These are phyloP conservation scores for Arabidopsis lyrata DNA, from an alignment of 441 rosid genomes.

Conservation along the genomic window DNA sequence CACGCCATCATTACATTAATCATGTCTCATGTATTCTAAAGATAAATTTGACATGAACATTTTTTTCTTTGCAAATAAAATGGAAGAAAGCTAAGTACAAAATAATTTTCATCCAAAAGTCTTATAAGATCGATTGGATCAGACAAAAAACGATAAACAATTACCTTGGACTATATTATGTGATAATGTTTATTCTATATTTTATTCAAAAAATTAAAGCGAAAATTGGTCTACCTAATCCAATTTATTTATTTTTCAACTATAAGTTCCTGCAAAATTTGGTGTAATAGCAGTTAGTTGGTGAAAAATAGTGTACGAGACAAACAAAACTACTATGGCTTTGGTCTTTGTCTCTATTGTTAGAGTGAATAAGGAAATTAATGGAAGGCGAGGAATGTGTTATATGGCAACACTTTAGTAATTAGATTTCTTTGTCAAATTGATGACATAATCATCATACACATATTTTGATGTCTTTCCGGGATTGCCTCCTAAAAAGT, in stretches of 20 bases:
- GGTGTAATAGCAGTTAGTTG: neutral
- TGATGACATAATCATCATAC: too few species aligned
- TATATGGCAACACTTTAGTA: too few species aligned
- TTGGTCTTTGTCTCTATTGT: neutral
- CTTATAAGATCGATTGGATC: neutral
- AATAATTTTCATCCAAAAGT: neutral
- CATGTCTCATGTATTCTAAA: neutral
- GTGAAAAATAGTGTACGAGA: neutral
- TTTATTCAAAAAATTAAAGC: neutral
- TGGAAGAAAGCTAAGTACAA: neutral
- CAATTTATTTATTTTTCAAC: neutral
- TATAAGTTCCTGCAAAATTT: neutral
- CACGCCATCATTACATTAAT: conserved; percentile 11
- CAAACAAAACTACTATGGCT: neutral
- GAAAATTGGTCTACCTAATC: neutral
- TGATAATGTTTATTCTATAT: neutral
- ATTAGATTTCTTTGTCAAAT: too few species aligned
- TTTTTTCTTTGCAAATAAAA: neutral
- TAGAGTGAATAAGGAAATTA: neutral
- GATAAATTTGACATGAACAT: neutral
- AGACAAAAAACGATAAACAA: neutral
- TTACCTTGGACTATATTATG: neutral
- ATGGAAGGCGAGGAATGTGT: neutral
- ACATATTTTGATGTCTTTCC: too few species aligned
- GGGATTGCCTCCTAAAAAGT: too few species aligned